phyloP scores from a whole-genome alignment of 2,329 filamentous ascomycete species.

The Cladobotryum protrusum region DNA sequence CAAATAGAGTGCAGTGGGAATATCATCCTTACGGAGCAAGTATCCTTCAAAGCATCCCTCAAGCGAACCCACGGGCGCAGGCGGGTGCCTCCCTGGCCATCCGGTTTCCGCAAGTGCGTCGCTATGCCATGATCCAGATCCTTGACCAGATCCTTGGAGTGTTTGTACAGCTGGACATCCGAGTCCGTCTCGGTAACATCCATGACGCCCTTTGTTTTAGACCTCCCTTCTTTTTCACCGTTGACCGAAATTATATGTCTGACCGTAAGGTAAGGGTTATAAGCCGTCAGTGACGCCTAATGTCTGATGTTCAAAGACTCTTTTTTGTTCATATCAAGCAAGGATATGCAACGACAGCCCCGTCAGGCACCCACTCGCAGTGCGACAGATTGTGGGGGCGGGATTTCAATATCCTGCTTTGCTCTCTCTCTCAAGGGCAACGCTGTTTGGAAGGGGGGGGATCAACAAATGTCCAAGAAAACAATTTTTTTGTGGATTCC shows the following conservation, averaged over 20 bases:
- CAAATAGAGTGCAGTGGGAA: neutral
- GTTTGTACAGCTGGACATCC: slow-evolving; percentile 57
- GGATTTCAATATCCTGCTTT: too few species aligned
- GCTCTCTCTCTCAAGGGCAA: too few species aligned
- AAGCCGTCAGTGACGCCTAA: neutral
- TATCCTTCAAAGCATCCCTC: slow-evolving; percentile 43
- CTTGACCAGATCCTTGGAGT: slow-evolving; percentile 51
- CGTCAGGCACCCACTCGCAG: too few species aligned
- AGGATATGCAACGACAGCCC: too few species aligned
- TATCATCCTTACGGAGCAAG: slow-evolving; percentile 35
- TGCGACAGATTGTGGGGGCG: too few species aligned
- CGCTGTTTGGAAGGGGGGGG: too few species aligned
- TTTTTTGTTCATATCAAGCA: too few species aligned
- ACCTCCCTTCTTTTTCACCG: too few species aligned
- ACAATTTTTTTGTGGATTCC: too few species aligned
- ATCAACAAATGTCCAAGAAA: too few species aligned
- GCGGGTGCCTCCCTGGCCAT: slow-evolving; percentile 35
- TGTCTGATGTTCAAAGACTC: neutral
- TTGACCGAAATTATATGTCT: neutral
- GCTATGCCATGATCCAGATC: slow-evolving; percentile 51
- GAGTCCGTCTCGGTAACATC: slow-evolving; percentile 54
- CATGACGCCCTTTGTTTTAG: slow-evolving; percentile 34
- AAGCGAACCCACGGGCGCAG: slow-evolving; percentile 45
- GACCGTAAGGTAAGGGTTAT: neutral
- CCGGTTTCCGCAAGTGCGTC: slow-evolving; percentile 47